phyloP scores from a whole-genome alignment of 1,139 yeast genomes.

The Lodderomyces theae region DNA sequence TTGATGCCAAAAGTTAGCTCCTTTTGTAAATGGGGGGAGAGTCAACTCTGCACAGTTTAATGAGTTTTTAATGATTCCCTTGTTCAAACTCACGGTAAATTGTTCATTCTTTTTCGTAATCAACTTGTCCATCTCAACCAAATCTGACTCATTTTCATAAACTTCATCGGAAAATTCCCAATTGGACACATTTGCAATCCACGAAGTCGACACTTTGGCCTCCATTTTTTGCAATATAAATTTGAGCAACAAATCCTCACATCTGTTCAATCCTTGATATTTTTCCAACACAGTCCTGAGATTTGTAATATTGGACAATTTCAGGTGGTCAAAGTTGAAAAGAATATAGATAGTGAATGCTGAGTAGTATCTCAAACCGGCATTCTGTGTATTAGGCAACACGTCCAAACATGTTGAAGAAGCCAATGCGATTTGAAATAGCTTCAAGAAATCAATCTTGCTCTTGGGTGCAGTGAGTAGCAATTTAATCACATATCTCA shows the following conservation, averaged over 20 bases:
- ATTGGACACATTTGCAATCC: slow-evolving; percentile 57
- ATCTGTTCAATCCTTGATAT: slow-evolving; percentile 60
- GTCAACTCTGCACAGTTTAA: slow-evolving; percentile 18
- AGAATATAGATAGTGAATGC: slow-evolving; percentile 44
- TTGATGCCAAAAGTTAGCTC: slow-evolving; percentile 18
- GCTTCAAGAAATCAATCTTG: slow-evolving; percentile 46
- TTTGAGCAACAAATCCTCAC: slow-evolving; percentile 64
- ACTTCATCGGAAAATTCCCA: slow-evolving; percentile 63
- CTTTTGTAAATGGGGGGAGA: slow-evolving; percentile 6
- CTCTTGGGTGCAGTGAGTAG: slow-evolving; percentile 34
- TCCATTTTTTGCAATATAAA: slow-evolving; percentile 58
- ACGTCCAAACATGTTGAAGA: slow-evolving; percentile 38
- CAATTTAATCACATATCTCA: slow-evolving; percentile 41
- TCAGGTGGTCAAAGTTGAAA: slow-evolving; percentile 44
- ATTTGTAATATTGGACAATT: slow-evolving; percentile 39
- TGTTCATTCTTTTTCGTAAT: slow-evolving; percentile 35
- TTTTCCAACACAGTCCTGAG: slow-evolving; percentile 11
- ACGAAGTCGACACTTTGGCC: slow-evolving; percentile 41
- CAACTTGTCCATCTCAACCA: slow-evolving; percentile 42
- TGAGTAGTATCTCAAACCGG: slow-evolving; percentile 36
- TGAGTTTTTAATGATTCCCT: slow-evolving; percentile 49
- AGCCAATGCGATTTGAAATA: slow-evolving; percentile 64
- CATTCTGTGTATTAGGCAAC: slow-evolving; percentile 21
- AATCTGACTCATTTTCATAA: slow-evolving; percentile 39
- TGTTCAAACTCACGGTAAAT: slow-evolving; percentile 55